phyloP scores from a whole-genome alignment of 805 yeast species.

The Helenozyma baotianmanensis region DNA sequence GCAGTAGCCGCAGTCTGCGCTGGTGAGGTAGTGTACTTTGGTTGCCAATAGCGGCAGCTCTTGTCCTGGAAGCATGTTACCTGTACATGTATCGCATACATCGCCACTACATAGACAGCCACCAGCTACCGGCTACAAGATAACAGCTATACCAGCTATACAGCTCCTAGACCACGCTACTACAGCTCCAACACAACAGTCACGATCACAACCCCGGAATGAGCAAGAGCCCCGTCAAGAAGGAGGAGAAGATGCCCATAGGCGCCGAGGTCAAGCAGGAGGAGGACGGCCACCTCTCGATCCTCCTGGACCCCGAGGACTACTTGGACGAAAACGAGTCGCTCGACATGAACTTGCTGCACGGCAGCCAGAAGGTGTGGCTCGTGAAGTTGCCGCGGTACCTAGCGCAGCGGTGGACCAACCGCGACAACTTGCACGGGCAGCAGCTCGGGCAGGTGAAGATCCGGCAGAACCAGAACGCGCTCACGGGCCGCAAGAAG shows the following conservation, averaged over 20 bases:
- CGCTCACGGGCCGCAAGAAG: constrained; percentile 21
- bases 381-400: constrained; percentile 86
- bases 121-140: too few species aligned
- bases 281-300: constrained; percentile 25
- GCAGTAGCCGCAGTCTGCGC: constrained; percentile 70
- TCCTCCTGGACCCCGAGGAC: constrained; percentile 41
- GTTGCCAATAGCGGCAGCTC: too few species aligned
- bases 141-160: too few species aligned
- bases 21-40: constrained; percentile 30
- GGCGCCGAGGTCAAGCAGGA: constrained; percentile 6
- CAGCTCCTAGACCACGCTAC: too few species aligned
- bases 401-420: constrained; percentile 75
- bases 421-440: constrained; percentile 57
- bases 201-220: too few species aligned
- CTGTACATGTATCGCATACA: neutral
- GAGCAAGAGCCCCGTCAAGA: constrained; percentile 12
- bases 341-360: constrained; percentile 67
- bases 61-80: too few species aligned
- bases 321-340: constrained; percentile 57
- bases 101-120: too few species aligned
- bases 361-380: constrained; percentile 78
- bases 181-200: too few species aligned
- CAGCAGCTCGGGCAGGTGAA: constrained; percentile 76
- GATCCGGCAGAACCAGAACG: constrained; percentile 48
- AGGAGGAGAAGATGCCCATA: neutral